phyloP scores from a whole-genome alignment of 2,329 filamentous ascomycete species.

The Nigrospora sphaerica region DNA sequence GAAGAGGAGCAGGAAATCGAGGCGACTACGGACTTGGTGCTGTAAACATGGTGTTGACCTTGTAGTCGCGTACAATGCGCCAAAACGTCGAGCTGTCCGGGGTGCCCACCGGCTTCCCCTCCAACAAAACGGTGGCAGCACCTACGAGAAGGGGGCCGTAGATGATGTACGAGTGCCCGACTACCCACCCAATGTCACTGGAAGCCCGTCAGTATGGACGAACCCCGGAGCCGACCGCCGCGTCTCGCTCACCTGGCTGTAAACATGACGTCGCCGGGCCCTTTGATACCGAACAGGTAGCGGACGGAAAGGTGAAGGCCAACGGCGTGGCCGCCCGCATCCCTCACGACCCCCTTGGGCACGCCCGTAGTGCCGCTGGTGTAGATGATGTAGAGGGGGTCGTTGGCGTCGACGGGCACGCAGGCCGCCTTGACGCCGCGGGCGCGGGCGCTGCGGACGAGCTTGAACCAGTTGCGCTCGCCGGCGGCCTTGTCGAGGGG shows the following conservation, averaged over 20 bases:
- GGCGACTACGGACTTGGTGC: conserved; percentile 53
- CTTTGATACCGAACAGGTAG: conserved; percentile 75
- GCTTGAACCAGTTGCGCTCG: conserved; percentile 71
- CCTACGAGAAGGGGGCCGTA: conserved; percentile 83
- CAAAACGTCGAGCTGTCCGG: conserved; percentile 76
- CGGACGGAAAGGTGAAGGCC: conserved; percentile 75
- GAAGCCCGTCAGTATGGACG: neutral
- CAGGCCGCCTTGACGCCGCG: conserved; percentile 63
- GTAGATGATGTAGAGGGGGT: conserved; percentile 6
- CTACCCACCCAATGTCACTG: conserved; percentile 83
- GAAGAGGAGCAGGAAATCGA: conserved; percentile 14
- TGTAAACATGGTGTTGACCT: conserved; percentile 77
- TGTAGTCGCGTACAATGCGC: conserved; percentile 78
- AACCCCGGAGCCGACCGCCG: neutral
- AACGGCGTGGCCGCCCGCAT: conserved; percentile 82
- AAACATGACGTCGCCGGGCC: conserved; percentile 66
- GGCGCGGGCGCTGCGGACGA: conserved; percentile 63
- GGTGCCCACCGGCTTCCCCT: conserved; percentile 43
- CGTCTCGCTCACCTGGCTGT: conserved; percentile 36
- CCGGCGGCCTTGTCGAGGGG: conserved; percentile 58
- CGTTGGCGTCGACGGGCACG: conserved; percentile 56
- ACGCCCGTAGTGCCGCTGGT: conserved; percentile 7
- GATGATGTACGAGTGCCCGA: conserved; percentile 80
- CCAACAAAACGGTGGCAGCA: conserved; percentile 80
- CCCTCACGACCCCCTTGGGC: conserved; percentile 34